A percentile compares a stretch with the other conserved stretches of the same genome.
Evolutionary conservation across 108 stramenopile genomes (phyloP).

Genomic region (Nitzschia putrida): DNA sequence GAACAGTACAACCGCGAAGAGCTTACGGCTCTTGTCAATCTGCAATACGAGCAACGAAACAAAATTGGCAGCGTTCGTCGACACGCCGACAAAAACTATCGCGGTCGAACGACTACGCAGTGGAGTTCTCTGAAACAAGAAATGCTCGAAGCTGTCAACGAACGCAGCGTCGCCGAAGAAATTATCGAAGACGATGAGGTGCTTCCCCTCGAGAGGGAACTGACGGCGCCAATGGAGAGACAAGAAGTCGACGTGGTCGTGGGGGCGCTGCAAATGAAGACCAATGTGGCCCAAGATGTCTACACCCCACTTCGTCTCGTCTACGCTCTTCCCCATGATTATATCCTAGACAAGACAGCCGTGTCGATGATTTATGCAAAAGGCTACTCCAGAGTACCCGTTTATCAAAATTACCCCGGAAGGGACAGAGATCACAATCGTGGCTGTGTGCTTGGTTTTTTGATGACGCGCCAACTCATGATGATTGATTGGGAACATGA

Average conservation of each 20-base stretch:
- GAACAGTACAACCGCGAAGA: slow-evolving; percentile 61
- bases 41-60: slow-evolving; percentile 68
- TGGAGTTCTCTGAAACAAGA: slow-evolving; percentile 48
- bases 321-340: slow-evolving; percentile 44
- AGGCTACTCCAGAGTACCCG: slow-evolving; percentile 61
- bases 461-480: slow-evolving; percentile 67
- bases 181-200: slow-evolving; percentile 15
- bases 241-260: slow-evolving; percentile 59
- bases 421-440: slow-evolving; percentile 31
- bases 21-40: slow-evolving; percentile 59
- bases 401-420: slow-evolving; percentile 41
- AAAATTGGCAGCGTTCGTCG: neutral
- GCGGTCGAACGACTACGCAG: slow-evolving; percentile 1
- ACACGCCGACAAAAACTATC: neutral
- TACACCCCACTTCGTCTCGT: slow-evolving; percentile 53
- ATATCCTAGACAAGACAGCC: slow-evolving; percentile 46
- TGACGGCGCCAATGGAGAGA: slow-evolving; percentile 39
- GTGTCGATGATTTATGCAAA: slow-evolving; percentile 55
- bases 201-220: slow-evolving; percentile 42
- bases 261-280: slow-evolving; percentile 69
- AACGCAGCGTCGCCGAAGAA: slow-evolving; percentile 7
- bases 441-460: slow-evolving; percentile 44
- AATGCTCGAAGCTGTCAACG: slow-evolving; percentile 45
- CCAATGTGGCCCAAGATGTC: slow-evolving; percentile 59
- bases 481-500: slow-evolving; percentile 64